Evolutionary conservation across 192 early-diverging fungal genomes (phyloP).

Genomic region (Chytriomyces hyalinus): DNA sequence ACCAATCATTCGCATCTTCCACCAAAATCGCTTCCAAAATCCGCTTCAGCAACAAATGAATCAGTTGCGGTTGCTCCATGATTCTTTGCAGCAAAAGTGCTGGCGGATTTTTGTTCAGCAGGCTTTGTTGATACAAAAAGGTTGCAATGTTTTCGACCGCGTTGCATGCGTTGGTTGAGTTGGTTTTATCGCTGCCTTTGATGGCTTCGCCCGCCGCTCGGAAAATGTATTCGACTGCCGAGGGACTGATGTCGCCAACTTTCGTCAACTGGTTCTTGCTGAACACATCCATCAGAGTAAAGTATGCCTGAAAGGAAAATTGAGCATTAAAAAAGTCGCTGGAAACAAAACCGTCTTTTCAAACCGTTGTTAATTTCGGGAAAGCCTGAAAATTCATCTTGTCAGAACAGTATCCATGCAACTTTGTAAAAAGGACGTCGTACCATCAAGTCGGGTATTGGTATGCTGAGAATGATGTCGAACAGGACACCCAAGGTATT

Average conservation of each 20-base stretch:
- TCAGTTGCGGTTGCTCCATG: constrained; percentile 62
- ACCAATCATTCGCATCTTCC: constrained; percentile 86
- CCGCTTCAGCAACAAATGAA: constrained; percentile 66
- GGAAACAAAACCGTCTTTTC: neutral
- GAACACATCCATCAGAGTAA: constrained; percentile 73
- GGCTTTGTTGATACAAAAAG: constrained; percentile 65
- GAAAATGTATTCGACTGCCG: constrained; percentile 74
- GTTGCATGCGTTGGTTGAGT: constrained; percentile 69
- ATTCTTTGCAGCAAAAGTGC: constrained; percentile 66
- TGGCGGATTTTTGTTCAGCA: constrained; percentile 7
- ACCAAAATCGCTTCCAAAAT: constrained; percentile 79
- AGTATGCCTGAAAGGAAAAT: constrained; percentile 51
- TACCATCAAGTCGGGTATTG: constrained; percentile 74
- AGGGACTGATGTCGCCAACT: constrained; percentile 60
- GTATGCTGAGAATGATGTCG: constrained; percentile 74
- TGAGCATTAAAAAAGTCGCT: too few species aligned
- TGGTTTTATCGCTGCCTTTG: constrained; percentile 58
- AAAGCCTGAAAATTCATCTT: constrained; percentile 52
- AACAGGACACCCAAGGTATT: constrained; percentile 67
- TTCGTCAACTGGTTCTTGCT: constrained; percentile 68
- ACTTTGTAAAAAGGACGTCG: constrained; percentile 44
- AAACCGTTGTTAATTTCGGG: constrained; percentile 59
- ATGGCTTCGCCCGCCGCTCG: constrained; percentile 76
- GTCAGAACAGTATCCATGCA: neutral
- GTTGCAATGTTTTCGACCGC: constrained; percentile 75